Conservation (phyloP, 371 early-diverging fungal species). For the Apophysomyces elegans region DNA sequence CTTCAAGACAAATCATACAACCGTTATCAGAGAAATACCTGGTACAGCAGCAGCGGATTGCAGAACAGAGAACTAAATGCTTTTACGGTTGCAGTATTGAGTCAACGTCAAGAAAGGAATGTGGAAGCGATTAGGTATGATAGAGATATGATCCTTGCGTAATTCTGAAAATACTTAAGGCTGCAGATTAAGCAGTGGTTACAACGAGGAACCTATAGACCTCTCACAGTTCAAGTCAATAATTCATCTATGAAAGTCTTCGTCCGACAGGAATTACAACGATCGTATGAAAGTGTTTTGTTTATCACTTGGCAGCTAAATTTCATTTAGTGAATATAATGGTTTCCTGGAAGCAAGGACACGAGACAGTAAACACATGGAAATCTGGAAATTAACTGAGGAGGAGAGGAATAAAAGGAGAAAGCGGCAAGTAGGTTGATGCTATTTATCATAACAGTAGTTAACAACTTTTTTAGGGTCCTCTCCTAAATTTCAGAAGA, state of each 20-base stretch:
- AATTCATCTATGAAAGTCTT: conserved; percentile 56
- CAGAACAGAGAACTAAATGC: background rate
- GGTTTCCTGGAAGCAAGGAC: conserved; percentile 37
- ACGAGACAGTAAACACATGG: conserved; percentile 40
- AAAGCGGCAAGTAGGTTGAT: conserved; percentile 6
- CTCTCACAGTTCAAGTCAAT: conserved; percentile 43
- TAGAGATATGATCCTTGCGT: background rate
- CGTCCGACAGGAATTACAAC: conserved; percentile 66
- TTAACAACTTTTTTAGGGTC: conserved; percentile 17
- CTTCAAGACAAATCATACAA: conserved; percentile 1
- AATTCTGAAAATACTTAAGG: background rate
- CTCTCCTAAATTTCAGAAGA: conserved; percentile 70
- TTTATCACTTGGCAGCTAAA: background rate
- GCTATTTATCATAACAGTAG: background rate
- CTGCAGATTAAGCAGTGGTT: conserved; percentile 35
- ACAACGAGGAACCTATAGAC: conserved; percentile 30
- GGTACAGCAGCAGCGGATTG: background rate
- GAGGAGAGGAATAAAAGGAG: conserved; percentile 31
- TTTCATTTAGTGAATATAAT: conserved; percentile 30
- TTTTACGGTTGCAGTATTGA: background rate
- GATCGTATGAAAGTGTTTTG: conserved; percentile 32
- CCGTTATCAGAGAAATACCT: background rate
- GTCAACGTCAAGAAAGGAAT: background rate
- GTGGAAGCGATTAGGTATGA: background rate
- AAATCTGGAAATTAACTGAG: conserved; percentile 40